A percentile compares a stretch with the other conserved stretches of the same genome.
Evolutionary conservation across 164 flowering plant genomes (phyloP).

Genomic region (Nymphaea colorata): DNA sequence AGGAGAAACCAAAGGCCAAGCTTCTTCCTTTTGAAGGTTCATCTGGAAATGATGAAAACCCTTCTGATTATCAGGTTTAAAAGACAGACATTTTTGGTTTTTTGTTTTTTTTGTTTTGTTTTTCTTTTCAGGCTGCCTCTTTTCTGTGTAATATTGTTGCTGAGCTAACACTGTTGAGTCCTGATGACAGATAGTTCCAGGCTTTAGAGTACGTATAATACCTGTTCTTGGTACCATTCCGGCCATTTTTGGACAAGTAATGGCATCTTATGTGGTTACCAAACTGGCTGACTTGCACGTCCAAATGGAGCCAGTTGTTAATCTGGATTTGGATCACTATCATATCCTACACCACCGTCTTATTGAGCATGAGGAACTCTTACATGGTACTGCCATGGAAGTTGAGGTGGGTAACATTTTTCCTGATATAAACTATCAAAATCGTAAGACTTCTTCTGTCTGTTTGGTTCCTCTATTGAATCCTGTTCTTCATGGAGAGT

Average conservation of each 20-base stretch:
- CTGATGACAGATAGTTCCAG: conserved; percentile 65
- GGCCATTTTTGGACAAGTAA: conserved; percentile 96
- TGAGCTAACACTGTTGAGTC: not conserved
- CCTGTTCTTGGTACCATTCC: conserved; percentile 95
- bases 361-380: conserved; percentile 83
- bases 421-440: not conserved
- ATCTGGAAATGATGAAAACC: conserved; percentile 78
- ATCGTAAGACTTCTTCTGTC: not conserved
- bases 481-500: not conserved
- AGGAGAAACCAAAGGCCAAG: conserved; percentile 92
- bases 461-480: not conserved
- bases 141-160: too few species aligned
- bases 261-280: conserved; percentile 92
- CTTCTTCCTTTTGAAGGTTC: conserved; percentile 86
- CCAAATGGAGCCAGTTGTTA: conserved; percentile 77
- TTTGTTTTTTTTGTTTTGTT: not conserved
- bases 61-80: conserved; percentile 85
- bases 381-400: conserved; percentile 53
- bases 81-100: not conserved
- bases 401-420: conserved; percentile 49
- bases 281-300: conserved; percentile 71
- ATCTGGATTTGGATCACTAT: conserved; percentile 78
- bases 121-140: too few species aligned
- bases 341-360: conserved; percentile 81
- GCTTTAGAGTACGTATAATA: conserved; percentile 89